Conservation (phyloP, 2,329 filamentous ascomycete species). For the Neofusicoccum umdonicola region DNA sequence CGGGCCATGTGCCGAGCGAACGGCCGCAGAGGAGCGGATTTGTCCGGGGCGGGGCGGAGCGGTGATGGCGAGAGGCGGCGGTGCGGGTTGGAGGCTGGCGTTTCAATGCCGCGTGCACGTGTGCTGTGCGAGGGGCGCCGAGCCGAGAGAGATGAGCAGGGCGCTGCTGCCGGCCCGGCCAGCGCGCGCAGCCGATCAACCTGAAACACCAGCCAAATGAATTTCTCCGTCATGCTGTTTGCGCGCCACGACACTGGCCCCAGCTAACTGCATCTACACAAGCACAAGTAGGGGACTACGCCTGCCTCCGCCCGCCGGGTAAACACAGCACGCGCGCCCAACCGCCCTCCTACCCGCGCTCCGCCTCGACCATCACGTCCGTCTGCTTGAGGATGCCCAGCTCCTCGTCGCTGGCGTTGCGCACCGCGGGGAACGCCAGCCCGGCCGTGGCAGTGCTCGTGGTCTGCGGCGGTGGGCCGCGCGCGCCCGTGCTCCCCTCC, state of each 20-base stretch:
- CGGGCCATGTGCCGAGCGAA: not conserved
- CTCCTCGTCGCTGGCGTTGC: not conserved
- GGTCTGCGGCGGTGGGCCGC: not conserved
- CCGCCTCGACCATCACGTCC: not conserved
- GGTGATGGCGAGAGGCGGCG: not conserved
- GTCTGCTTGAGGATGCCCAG: slow-evolving; percentile 5
- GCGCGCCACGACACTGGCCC: not conserved
- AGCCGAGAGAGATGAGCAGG: not conserved
- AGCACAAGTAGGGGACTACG: no score
- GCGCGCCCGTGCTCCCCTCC: not conserved
- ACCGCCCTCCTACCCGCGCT: not conserved
- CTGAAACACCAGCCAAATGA: not conserved
- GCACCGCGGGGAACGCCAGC: not conserved
- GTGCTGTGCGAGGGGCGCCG: not conserved
- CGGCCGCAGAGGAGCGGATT: not conserved
- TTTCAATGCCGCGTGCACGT: not conserved
- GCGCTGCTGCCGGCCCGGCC: not conserved
- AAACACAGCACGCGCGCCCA: not conserved
- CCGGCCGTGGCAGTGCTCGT: not conserved
- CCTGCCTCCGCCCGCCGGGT: not conserved
- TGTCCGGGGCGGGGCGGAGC: not conserved
- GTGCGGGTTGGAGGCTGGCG: not conserved
- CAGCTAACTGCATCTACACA: not conserved
- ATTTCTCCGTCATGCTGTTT: not conserved
- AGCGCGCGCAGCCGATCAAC: not conserved